Conservation (phyloP, 2,329 filamentous ascomycete species). For the Pseudomassariella vexata region DNA sequence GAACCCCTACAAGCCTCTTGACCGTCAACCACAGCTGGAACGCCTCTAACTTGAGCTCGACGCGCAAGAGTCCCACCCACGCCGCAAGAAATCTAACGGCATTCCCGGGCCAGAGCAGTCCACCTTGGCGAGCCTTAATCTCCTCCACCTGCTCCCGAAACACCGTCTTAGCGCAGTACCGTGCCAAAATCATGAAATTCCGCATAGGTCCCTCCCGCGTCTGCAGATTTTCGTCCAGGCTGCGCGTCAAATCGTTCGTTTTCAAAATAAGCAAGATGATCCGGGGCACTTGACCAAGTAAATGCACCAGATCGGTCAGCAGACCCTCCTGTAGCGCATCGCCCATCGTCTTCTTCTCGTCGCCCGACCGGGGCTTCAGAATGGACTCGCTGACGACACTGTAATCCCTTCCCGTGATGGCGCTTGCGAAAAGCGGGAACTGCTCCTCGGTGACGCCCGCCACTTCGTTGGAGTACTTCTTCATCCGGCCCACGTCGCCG, state of each 20-base stretch:
- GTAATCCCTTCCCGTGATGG: constrained; percentile 92
- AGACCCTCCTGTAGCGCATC: constrained; percentile 81
- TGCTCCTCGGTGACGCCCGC: constrained; percentile 84
- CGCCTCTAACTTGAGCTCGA: constrained; percentile 56
- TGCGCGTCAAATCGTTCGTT: constrained; percentile 93
- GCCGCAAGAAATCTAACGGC: constrained; percentile 47
- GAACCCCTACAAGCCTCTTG: constrained; percentile 39
- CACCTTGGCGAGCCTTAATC: constrained; percentile 42
- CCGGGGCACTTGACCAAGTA: constrained; percentile 82
- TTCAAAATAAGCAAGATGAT: constrained; percentile 95
- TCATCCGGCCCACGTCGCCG: constrained; percentile 79
- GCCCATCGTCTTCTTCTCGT: constrained; percentile 84
- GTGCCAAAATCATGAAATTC: constrained; percentile 61
- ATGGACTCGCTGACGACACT: constrained; percentile 62
- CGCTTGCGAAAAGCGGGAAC: constrained; percentile 91
- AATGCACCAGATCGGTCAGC: constrained; percentile 78
- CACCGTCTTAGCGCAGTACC: constrained; percentile 63
- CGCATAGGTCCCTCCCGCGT: constrained; percentile 63
- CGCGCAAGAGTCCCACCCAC: constrained; percentile 52
- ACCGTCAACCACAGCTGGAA: constrained; percentile 57
- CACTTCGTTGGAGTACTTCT: constrained; percentile 80
- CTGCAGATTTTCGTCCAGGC: constrained; percentile 84
- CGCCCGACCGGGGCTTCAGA: constrained; percentile 53
- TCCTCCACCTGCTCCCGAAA: constrained; percentile 59
- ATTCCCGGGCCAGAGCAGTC: constrained; percentile 54